These are phyloP conservation scores for Backusella australiensis DNA, from an alignment of 192 early-diverging fungal genomes.

Conservation along the genomic window DNA sequence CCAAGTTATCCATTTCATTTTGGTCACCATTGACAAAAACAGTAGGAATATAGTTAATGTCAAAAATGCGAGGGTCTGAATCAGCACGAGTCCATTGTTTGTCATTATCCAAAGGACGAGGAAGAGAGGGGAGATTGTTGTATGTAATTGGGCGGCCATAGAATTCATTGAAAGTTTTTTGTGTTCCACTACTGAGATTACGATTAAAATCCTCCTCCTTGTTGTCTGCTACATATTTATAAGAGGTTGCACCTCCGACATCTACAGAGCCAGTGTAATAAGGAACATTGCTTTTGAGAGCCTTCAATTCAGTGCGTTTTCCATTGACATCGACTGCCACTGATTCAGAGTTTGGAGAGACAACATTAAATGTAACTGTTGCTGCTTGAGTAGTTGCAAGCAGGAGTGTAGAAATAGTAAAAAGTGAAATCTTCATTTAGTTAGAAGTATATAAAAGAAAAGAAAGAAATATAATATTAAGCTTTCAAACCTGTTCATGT, in stretches of 20 bases:
- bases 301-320: slow-evolving; percentile 21
- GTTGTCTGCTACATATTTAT: slow-evolving; percentile 38
- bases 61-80: slow-evolving; percentile 26
- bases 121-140: slow-evolving; percentile 40
- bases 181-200: slow-evolving; percentile 18
- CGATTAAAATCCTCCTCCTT: slow-evolving; percentile 33
- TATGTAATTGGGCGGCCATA: slow-evolving; percentile 42
- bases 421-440: neutral
- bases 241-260: slow-evolving; percentile 23
- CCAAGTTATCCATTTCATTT: slow-evolving; percentile 24
- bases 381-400: slow-evolving; percentile 32
- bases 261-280: slow-evolving; percentile 32
- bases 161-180: slow-evolving; percentile 38
- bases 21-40: slow-evolving; percentile 37
- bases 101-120: slow-evolving; percentile 35
- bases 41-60: slow-evolving; percentile 46
- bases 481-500: neutral
- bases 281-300: slow-evolving; percentile 30
- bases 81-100: slow-evolving; percentile 21
- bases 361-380: slow-evolving; percentile 32
- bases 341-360: slow-evolving; percentile 33
- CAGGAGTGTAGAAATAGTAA: slow-evolving; percentile 14
- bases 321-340: slow-evolving; percentile 36
- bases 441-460: neutral
- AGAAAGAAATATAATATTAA: neutral